Conservation (phyloP, 331 rosid genomes). For the Malus hybrid region DNA sequence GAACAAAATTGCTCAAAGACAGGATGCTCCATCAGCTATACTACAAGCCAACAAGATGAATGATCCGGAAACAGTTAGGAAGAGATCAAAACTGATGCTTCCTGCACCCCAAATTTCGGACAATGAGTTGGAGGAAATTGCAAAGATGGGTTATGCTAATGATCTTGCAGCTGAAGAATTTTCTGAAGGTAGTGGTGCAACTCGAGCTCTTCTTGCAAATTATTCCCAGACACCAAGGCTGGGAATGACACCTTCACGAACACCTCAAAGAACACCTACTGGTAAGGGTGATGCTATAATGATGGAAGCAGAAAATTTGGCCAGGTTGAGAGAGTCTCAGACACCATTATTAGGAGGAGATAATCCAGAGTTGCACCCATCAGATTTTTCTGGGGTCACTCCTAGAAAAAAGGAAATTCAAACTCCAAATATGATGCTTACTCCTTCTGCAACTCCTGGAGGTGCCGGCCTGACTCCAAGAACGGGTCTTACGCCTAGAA, state of each 20-base stretch:
- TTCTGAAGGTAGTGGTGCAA: slow-evolving; percentile 71
- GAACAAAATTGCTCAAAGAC: slow-evolving; percentile 87
- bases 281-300: slow-evolving; percentile 91
- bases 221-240: slow-evolving; percentile 75
- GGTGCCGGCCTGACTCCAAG: slow-evolving; percentile 62
- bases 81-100: slow-evolving; percentile 89
- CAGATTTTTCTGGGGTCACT: slow-evolving; percentile 96
- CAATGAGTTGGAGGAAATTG: slow-evolving; percentile 87
- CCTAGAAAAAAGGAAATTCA: slow-evolving; percentile 76
- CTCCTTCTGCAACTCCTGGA: slow-evolving; percentile 92
- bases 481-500: slow-evolving; percentile 63
- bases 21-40: slow-evolving; percentile 90
- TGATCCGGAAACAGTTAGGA: slow-evolving; percentile 90
- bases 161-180: slow-evolving; percentile 77
- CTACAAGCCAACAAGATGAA: slow-evolving; percentile 86
- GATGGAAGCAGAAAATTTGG: slow-evolving; percentile 98
- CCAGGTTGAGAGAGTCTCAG: slow-evolving; percentile 94
- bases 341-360: slow-evolving; percentile 95
- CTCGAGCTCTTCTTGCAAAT: slow-evolving; percentile 88
- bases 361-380: slow-evolving; percentile 90
- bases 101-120: slow-evolving; percentile 97
- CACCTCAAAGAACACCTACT: slow-evolving; percentile 93
- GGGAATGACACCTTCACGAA: slow-evolving; percentile 73
- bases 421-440: slow-evolving; percentile 81
- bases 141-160: slow-evolving; percentile 92